Evolutionary conservation across 345 rosid species (phyloP).

Genomic region (Draba incana): DNA sequence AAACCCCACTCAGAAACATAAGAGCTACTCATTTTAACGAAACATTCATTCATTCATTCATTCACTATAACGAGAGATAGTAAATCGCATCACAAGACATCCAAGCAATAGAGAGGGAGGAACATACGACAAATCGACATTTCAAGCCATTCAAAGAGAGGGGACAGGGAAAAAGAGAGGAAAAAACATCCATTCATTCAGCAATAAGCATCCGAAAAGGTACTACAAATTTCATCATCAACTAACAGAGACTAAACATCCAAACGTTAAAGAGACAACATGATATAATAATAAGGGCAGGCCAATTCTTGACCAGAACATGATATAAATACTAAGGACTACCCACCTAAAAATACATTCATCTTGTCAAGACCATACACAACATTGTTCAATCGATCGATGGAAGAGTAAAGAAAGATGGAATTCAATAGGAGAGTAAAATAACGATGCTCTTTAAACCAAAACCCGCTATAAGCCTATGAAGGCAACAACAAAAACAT

Average conservation of each 20-base stretch:
- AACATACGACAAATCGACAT: constrained; percentile 27
- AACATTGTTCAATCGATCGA: constrained; percentile 40
- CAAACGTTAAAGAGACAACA: constrained; percentile 26
- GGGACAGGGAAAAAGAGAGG: not conserved
- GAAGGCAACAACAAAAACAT: constrained; percentile 24
- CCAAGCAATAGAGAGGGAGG: constrained; percentile 24
- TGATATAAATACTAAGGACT: constrained; percentile 4
- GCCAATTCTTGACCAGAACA: constrained; percentile 27
- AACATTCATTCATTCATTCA: constrained; percentile 22
- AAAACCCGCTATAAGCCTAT: constrained; percentile 22
- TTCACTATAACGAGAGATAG: constrained; percentile 7
- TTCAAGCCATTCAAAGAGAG: constrained; percentile 36
- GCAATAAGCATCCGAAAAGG: constrained; percentile 28
- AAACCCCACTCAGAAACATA: constrained; percentile 22
- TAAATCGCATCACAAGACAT: constrained; percentile 29
- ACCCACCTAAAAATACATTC: constrained; percentile 48
- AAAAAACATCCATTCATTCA: constrained; percentile 15
- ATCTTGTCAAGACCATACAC: constrained; percentile 34
- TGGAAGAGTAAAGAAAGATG: constrained; percentile 27
- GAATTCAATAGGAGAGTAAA: constrained; percentile 9
- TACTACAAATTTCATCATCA: constrained; percentile 15
- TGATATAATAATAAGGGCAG: not conserved
- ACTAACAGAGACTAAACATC: constrained; percentile 30
- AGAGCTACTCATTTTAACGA: constrained; percentile 27
- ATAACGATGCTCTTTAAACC: constrained; percentile 25